Evolutionary conservation across 805 yeast species (phyloP), one percentile per base, ranked within the genome.

Genomic region (Candida boleticola): DNA sequence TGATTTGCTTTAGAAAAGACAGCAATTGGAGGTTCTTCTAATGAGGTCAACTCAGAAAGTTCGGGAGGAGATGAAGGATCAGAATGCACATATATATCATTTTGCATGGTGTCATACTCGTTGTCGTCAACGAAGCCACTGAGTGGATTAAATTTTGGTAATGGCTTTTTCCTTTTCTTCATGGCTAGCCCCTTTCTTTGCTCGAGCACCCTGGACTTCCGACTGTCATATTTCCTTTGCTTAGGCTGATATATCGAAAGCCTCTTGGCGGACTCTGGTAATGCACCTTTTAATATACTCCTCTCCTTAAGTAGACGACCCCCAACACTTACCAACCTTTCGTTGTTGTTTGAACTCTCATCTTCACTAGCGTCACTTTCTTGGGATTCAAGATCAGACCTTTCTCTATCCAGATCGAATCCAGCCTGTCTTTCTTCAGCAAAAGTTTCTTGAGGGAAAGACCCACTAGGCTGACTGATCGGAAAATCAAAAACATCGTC

Each of bases 211-310:
- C 26, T 33, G 6, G 36, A 17, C 20, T 10, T 18, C n/a, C 7
- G 17, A 23, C 21, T 27, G 27, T 39, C 26, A 14, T 11, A 9
- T 34, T 39, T 30, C 21, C 35, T 23, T 30, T 36, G 41, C 27
- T 31, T 49, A 20, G 47, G 43, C 32, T 55, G 55, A 36, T 54
- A 65, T 11, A 58, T 47, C 4, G 49, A 53, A 6, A 66, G 48
- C 18, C 70, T 44, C 42, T 62, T 67, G 3, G 71, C 66, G 3
- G 73, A 68, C 40, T 67, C 73, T 0, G 74, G 74, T 11, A 68
- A 50, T 1, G 61, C 65, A 0, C 74, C 74, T 23, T 57, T 45
- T 4, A 68, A 49, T 9, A 66, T 57, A 30, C 54, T 57, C 35
- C 55, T 63, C 34, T 63, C 63, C 41, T 55, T 64, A 21, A 55